Evolutionary conservation across 257 asterid species (phyloP).

Genomic region (Cordia subcordata): DNA sequence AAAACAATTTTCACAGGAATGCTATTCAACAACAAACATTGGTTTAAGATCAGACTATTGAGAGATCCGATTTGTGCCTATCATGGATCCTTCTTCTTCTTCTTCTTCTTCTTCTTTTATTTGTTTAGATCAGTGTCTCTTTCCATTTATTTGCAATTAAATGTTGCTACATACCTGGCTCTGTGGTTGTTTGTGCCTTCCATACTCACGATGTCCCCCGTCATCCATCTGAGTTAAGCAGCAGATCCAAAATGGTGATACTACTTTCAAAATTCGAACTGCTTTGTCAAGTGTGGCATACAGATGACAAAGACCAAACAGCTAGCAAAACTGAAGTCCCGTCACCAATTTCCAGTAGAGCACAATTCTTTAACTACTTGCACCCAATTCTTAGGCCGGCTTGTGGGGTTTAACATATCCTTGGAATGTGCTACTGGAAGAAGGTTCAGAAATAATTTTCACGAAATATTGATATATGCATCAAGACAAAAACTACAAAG

Average conservation of each 20-base stretch:
- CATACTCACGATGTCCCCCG: slow-evolving; percentile 76
- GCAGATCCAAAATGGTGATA: slow-evolving; percentile 12
- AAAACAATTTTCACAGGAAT: neutral
- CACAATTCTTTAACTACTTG: neutral
- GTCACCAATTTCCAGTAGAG: neutral
- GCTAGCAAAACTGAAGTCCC: slow-evolving; percentile 1
- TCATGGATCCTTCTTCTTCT: too few relatives aligned
- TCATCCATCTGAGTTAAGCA: slow-evolving; percentile 56
- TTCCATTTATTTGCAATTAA: neutral
- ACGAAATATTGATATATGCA: too few relatives aligned
- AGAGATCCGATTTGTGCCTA: too few relatives aligned
- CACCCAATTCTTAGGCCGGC: neutral
- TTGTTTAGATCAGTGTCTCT: too few relatives aligned
- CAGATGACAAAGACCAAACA: neutral
- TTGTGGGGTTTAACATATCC: neutral
- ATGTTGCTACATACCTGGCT: slow-evolving; percentile 53
- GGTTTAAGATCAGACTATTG: neutral
- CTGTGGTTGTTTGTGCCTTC: slow-evolving; percentile 81
- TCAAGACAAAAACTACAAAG: too few relatives aligned
- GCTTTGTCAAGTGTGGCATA: neutral
- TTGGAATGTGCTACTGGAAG: too few relatives aligned
- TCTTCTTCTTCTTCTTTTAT: too few relatives aligned
- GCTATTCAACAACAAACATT: neutral
- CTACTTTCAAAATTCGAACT: neutral
- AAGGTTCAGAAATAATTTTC: too few relatives aligned